phyloP scores from a whole-genome alignment of 345 rosid genomes.

The Hibiscus syriacus region DNA sequence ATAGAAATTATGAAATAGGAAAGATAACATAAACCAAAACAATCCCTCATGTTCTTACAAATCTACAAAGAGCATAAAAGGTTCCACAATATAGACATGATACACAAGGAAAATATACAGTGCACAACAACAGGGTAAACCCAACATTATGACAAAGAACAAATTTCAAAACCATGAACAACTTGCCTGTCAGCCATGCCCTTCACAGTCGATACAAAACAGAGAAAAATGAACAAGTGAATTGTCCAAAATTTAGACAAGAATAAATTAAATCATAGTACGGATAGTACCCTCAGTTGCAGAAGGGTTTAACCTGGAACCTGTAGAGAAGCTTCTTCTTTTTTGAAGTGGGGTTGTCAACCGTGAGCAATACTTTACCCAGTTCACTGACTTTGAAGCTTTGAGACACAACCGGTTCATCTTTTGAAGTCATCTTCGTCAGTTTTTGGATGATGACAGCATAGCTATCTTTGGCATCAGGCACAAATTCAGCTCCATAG shows the following conservation, averaged over 20 bases:
- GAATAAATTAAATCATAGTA: slow-evolving; percentile 15
- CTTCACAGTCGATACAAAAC: not conserved
- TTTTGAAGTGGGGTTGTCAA: slow-evolving; percentile 77
- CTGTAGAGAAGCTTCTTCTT: slow-evolving; percentile 91
- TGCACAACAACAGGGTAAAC: not conserved
- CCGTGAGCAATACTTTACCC: slow-evolving; percentile 65
- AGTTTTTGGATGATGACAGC: slow-evolving; percentile 68
- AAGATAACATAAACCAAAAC: not conserved
- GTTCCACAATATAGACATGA: not conserved
- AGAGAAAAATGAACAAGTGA: not conserved
- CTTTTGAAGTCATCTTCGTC: slow-evolving; percentile 50
- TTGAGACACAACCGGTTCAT: slow-evolving; percentile 61
- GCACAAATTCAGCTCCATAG: slow-evolving; percentile 78
- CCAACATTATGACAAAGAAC: not conserved
- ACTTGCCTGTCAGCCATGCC: not conserved
- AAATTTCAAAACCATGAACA: not conserved
- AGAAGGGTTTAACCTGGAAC: slow-evolving; percentile 62
- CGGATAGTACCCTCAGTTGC: slow-evolving; percentile 27
- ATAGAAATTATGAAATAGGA: not conserved
- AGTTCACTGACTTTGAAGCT: slow-evolving; percentile 65
- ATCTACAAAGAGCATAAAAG: not conserved
- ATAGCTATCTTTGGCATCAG: slow-evolving; percentile 53
- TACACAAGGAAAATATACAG: not conserved
- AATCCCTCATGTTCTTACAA: not conserved
- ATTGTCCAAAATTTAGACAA: slow-evolving; percentile 3